phyloP scores from a whole-genome alignment of 768 basidiomycete genomes.

The Daedalea quercina region DNA sequence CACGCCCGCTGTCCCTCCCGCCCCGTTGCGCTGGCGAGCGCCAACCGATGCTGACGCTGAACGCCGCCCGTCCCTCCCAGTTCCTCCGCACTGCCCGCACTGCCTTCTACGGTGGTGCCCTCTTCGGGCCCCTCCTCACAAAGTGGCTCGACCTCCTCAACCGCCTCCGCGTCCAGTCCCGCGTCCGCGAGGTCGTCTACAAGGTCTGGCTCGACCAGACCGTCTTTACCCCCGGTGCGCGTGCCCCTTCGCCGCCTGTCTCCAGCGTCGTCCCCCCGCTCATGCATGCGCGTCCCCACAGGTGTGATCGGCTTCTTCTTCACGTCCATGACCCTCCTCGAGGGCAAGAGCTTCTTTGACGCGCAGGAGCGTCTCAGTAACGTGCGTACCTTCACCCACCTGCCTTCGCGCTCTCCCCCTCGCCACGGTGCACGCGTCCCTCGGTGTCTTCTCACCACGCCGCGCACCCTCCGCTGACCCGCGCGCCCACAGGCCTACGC shows the following conservation, averaged over 20 bases:
- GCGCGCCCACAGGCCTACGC: constrained; percentile 51
- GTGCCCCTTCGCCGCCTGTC: not conserved
- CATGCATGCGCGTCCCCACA: constrained; percentile 6
- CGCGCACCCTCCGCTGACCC: too few relatives aligned
- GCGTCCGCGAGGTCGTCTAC: constrained; percentile 51
- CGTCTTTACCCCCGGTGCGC: constrained; percentile 61
- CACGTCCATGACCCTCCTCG: constrained; percentile 71
- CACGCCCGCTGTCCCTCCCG: not conserved
- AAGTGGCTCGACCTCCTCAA: constrained; percentile 78
- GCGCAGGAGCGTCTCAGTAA: constrained; percentile 42
- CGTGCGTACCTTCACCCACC: constrained; percentile 15
- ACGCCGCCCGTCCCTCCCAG: constrained; percentile 22
- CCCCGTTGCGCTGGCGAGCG: too few relatives aligned
- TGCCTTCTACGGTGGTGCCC: constrained; percentile 66
- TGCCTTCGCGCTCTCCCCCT: not conserved
- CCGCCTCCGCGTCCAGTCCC: constrained; percentile 58
- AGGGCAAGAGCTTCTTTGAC: constrained; percentile 56
- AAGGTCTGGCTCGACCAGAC: constrained; percentile 80
- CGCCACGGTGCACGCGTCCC: too few relatives aligned
- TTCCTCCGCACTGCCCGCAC: constrained; percentile 56
- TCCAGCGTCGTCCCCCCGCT: not conserved
- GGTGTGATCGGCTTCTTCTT: constrained; percentile 52
- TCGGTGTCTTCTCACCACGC: too few relatives aligned
- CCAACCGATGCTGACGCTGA: not conserved
- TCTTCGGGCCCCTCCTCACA: constrained; percentile 80